Percentiles rank a stretch among this genome's conserved stretches.
Evolutionary conservation across 1,284 basidiomycete species (phyloP).

Genomic region (Puccinia triticina): DNA sequence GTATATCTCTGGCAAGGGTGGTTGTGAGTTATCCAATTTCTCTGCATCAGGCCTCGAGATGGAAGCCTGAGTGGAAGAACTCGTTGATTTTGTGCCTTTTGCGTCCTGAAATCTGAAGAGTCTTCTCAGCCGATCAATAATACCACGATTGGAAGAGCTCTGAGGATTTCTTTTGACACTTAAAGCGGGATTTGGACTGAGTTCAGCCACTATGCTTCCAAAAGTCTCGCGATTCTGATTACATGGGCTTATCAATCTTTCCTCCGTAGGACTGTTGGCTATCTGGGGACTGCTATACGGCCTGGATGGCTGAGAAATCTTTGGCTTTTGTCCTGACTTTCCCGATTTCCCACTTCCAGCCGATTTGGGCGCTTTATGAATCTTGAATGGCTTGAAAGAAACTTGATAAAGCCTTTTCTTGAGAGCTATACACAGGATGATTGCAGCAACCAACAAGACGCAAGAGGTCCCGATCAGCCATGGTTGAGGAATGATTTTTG

Average conservation of each 20-base stretch:
- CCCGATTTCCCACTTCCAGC: neutral
- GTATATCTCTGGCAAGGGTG: conserved; percentile 3
- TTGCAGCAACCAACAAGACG: neutral
- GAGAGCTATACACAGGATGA: neutral
- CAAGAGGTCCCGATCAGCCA: neutral
- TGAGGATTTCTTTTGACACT: neutral
- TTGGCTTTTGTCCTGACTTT: neutral
- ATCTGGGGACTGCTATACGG: neutral
- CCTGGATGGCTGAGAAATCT: neutral
- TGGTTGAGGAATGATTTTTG: neutral
- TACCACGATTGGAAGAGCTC: neutral
- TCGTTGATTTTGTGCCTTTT: neutral
- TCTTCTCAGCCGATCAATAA: neutral
- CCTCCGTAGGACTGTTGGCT: neutral
- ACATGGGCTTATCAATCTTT: neutral
- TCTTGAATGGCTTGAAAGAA: conserved; percentile 19
- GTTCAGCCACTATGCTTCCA: neutral
- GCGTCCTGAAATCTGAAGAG: neutral
- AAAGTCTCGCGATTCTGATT: neutral
- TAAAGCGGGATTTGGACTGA: neutral
- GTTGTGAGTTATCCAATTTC: neutral
- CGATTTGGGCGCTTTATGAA: neutral
- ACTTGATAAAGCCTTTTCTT: neutral
- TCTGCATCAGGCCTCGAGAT: neutral
- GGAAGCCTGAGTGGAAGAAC: neutral